Conservation (phyloP, 108 stramenopile genomes). For the Bacterosira constricta region DNA sequence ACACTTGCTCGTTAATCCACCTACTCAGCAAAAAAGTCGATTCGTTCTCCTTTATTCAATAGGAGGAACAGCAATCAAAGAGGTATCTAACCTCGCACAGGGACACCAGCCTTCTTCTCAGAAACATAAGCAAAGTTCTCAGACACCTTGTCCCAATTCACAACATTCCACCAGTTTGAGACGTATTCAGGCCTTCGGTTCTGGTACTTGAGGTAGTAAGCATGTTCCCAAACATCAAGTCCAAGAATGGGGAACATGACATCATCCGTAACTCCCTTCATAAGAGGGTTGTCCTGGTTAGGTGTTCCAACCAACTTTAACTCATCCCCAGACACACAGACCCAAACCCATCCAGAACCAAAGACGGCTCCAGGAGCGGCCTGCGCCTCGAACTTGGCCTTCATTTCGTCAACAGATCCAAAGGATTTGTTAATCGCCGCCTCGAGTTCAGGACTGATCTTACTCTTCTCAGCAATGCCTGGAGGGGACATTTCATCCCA, state of each 20-base stretch:
- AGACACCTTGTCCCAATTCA: constrained; percentile 95
- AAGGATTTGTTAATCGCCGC: constrained; percentile 86
- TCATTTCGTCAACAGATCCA: constrained; percentile 89
- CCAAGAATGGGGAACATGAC: constrained; percentile 97
- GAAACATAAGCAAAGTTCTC: constrained; percentile 87
- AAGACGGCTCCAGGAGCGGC: constrained; percentile 95
- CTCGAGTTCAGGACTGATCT: constrained; percentile 74
- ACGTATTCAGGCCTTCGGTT: constrained; percentile 97
- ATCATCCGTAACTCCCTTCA: constrained; percentile 92
- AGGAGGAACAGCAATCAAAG: background rate
- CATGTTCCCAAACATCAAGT: constrained; percentile 99
- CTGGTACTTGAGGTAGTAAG: constrained; percentile 99
- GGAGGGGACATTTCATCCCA: constrained; percentile 97
- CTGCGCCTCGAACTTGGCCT: constrained; percentile 83
- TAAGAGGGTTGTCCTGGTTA: constrained; percentile 98
- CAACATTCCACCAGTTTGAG: constrained; percentile 95
- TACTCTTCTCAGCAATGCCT: constrained; percentile 86
- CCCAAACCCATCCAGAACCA: constrained; percentile 97
- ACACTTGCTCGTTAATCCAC: background rate
- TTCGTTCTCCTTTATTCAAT: too few relatives aligned
- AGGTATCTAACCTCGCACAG: constrained; percentile 33
- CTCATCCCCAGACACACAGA: constrained; percentile 82
- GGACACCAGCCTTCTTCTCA: constrained; percentile 84
- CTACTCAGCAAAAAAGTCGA: background rate
- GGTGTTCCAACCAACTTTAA: constrained; percentile 91